Evolutionary conservation across 495 filamentous ascomycete genomes (phyloP).

Genomic region (Lophiotrema nucula): DNA sequence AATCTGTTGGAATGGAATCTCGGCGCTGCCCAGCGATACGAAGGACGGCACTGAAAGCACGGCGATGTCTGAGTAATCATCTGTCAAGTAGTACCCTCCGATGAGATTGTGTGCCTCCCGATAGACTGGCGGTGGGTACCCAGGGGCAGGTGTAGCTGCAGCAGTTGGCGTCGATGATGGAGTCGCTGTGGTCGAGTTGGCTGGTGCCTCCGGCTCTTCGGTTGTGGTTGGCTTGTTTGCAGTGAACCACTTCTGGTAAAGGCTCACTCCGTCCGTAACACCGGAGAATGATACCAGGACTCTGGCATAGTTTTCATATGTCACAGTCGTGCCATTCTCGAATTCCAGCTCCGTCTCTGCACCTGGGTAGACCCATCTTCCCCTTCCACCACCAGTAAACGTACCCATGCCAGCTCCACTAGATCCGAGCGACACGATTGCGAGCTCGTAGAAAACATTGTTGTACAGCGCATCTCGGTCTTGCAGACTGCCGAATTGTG

Average conservation of each 20-base stretch:
- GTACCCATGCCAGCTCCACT: conserved; percentile 38
- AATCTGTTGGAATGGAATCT: conserved; percentile 43
- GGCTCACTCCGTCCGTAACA: conserved; percentile 26
- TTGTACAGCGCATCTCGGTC: conserved; percentile 39
- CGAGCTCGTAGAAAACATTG: conserved; percentile 36
- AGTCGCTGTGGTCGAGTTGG: conserved; percentile 9
- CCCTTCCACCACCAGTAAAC: conserved; percentile 35
- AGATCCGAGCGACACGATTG: conserved; percentile 26
- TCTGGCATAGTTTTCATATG: conserved; percentile 27
- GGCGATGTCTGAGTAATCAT: conserved; percentile 48
- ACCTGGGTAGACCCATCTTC: conserved; percentile 34
- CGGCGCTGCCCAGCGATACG: conserved; percentile 20
- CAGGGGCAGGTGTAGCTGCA: conserved; percentile 38
- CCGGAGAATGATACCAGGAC: conserved; percentile 27
- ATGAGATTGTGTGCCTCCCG: conserved; percentile 41
- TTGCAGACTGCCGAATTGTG: conserved; percentile 32
- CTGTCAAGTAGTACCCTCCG: conserved; percentile 50
- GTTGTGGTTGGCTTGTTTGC: conserved; percentile 7
- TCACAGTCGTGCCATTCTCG: conserved; percentile 33
- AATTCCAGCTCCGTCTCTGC: conserved; percentile 34
- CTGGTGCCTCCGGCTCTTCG: not conserved
- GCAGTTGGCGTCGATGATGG: conserved; percentile 6
- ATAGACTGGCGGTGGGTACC: conserved; percentile 53
- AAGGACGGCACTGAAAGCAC: conserved; percentile 44
- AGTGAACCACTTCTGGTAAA: conserved; percentile 28